Base-by-base conservation (phyloP, 2,329 filamentous ascomycete genomes). In the Paecilomyces sp. region DNA sequence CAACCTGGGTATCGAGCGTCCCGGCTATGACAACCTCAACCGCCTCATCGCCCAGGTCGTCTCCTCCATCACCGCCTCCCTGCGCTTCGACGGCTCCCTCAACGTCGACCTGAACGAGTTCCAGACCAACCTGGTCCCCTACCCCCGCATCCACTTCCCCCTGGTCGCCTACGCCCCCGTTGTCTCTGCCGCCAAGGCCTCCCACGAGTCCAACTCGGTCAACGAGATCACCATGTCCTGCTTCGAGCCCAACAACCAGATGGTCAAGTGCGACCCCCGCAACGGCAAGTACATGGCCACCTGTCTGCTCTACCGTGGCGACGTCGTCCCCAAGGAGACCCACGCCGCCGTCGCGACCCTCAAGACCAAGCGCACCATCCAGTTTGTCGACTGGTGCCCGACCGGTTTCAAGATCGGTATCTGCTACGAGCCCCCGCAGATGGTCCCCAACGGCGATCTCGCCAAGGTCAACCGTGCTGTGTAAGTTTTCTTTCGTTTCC, bases 401-500 rank as follows among this genome's bases (percentile, higher is more conserved):
- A 99, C 94, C 79, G 94, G 94, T 69, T 99, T 99, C 89, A 99
- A 99, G 90, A 91, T 99, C 70, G 94, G 94, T 85, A 99, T 99
- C 85, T 97, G 92, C 90, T 97, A 95, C 88, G 92, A 97, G 84
- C 90, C 92, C 74, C 93, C 93, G 67, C 87, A 95, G 83, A 89
- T 90, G 80, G 93, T 97, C 60, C 94, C 92, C 74, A 96, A 97
- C 81, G 93, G 93, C 72, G 94, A 97, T 76, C 86, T 97, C 65
- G 93, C 94, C 79, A 94, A 96, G 85, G 93, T 97, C 79, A 91
- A 93, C 86, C 93, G 94, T 74, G 93, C 93, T 80, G 93, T 97
- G 88, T 92, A 91, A 82, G 89, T 89, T n/a, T n/a, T n/a, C n/a
- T n/a, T n/a, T n/a, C n/a, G n/a, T n/a, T n/a, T n/a, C n/a, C n/a